phyloP scores from a whole-genome alignment of 106 monocot genomes.

The Apostasia ramifera region DNA sequence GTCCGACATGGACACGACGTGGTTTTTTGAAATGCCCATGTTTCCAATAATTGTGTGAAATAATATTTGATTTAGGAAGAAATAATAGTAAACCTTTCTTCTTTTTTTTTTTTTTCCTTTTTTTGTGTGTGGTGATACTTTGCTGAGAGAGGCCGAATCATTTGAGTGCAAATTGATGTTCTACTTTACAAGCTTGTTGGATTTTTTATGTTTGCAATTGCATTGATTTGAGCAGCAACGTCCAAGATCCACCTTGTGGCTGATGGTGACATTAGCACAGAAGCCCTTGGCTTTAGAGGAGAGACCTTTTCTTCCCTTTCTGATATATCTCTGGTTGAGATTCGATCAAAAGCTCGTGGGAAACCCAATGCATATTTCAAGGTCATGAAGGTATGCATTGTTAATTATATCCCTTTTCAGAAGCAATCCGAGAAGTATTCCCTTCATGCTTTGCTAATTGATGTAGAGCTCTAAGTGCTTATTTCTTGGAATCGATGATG shows the following conservation, averaged over 20 bases:
- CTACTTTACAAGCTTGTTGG: too few relatives aligned
- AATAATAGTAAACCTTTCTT: too few relatives aligned
- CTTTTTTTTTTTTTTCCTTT: too few relatives aligned
- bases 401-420: slow-evolving; percentile 12
- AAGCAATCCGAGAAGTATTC: slow-evolving; percentile 1
- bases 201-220: neutral
- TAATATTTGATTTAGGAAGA: too few relatives aligned
- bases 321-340: slow-evolving; percentile 82
- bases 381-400: slow-evolving; percentile 64
- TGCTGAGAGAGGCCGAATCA: too few relatives aligned
- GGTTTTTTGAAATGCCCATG: too few relatives aligned
- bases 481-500: slow-evolving; percentile 80
- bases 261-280: slow-evolving; percentile 12
- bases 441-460: slow-evolving; percentile 13
- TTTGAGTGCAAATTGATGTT: too few relatives aligned
- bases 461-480: slow-evolving; percentile 79
- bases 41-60: too few relatives aligned
- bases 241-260: slow-evolving; percentile 36
- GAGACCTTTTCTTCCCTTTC: slow-evolving; percentile 85
- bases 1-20: too few relatives aligned
- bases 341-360: slow-evolving; percentile 87
- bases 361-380: slow-evolving; percentile 90
- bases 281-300: slow-evolving; percentile 59
- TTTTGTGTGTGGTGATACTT: too few relatives aligned
- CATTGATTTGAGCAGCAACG: slow-evolving; percentile 44